A percentile compares a stretch with the other conserved stretches of the same genome.
These are phyloP conservation scores for Pythium grandisporangium DNA, from an alignment of 352 stramenopile species.

Conservation along the genomic window DNA sequence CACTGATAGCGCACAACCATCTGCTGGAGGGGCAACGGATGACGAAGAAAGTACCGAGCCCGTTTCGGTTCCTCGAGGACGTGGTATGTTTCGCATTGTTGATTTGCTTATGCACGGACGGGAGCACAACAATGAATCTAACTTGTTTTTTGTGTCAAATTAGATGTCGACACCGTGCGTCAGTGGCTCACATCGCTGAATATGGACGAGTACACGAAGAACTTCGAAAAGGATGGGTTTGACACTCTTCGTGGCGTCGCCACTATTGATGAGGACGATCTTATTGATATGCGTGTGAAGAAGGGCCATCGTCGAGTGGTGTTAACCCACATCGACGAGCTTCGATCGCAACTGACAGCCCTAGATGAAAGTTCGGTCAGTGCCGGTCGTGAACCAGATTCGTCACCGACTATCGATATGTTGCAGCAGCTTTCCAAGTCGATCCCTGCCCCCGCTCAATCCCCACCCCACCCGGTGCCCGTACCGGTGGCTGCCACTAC, in stretches of 20 bases:
- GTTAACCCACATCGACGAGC: constrained; percentile 78
- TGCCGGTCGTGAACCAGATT: constrained; percentile 53
- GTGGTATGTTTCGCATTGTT: constrained; percentile 23
- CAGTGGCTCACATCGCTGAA: constrained; percentile 84
- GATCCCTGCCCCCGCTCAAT: constrained; percentile 7
- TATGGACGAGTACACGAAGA: constrained; percentile 83
- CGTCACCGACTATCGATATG: constrained; percentile 72
- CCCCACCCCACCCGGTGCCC: no score
- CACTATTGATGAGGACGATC: constrained; percentile 81
- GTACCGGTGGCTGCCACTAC: no score
- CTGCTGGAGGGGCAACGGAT: no score
- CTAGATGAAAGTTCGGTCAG: constrained; percentile 52
- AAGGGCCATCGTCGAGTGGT: constrained; percentile 82
- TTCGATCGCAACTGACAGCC: constrained; percentile 51
- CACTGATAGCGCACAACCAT: constrained; percentile 4
- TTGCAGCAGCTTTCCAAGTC: constrained; percentile 46
- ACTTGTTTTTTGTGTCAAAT: not conserved
- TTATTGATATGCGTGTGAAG: constrained; percentile 86
- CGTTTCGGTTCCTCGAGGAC: constrained; percentile 20
- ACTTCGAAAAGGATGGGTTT: constrained; percentile 85
- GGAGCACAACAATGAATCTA: no score
- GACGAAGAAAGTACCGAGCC: constrained; percentile 28
- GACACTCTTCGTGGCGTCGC: constrained; percentile 77
- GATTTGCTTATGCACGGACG: not conserved
- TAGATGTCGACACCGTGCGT: constrained; percentile 74